Percentiles rank a stretch among this genome's conserved stretches.
These are phyloP conservation scores for Pharnaceum exiguum DNA, from an alignment of 148 eudicot genomes.

Conservation along the genomic window DNA sequence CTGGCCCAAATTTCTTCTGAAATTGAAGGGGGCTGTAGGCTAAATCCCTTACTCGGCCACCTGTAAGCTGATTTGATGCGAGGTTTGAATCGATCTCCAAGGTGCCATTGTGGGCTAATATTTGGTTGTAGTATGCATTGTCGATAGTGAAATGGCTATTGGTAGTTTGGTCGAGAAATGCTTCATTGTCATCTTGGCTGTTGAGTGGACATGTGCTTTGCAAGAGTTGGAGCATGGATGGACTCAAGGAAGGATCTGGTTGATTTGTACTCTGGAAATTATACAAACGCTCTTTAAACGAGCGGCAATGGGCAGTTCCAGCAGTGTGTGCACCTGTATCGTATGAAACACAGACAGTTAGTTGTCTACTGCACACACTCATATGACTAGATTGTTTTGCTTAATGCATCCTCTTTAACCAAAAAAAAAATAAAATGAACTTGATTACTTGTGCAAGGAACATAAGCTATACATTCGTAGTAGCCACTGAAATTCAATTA, in stretches of 20 bases:
- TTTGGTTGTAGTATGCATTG: conserved; percentile 45
- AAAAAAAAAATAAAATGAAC: too few species aligned
- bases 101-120: conserved; percentile 26
- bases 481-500: too few species aligned
- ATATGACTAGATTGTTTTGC: too few species aligned
- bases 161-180: conserved; percentile 49
- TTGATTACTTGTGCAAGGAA: too few species aligned
- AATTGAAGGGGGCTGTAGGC: conserved; percentile 35
- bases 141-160: conserved; percentile 40
- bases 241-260: conserved; percentile 17
- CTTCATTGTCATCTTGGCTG: conserved; percentile 4
- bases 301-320: conserved; percentile 52
- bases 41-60: conserved; percentile 20
- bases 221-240: conserved; percentile 10
- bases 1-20: conserved; percentile 43
- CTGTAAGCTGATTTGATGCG: conserved; percentile 34
- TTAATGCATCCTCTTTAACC: too few species aligned
- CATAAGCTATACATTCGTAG: too few species aligned
- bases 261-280: conserved; percentile 35
- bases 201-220: conserved; percentile 19
- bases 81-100: conserved; percentile 52
- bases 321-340: conserved; percentile 38
- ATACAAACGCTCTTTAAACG: conserved; percentile 47
- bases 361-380: too few species aligned
- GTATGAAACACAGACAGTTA: too few species aligned